Evolutionary conservation across 441 rosid species (phyloP).

Genomic region (Codiaeum variegatum): DNA sequence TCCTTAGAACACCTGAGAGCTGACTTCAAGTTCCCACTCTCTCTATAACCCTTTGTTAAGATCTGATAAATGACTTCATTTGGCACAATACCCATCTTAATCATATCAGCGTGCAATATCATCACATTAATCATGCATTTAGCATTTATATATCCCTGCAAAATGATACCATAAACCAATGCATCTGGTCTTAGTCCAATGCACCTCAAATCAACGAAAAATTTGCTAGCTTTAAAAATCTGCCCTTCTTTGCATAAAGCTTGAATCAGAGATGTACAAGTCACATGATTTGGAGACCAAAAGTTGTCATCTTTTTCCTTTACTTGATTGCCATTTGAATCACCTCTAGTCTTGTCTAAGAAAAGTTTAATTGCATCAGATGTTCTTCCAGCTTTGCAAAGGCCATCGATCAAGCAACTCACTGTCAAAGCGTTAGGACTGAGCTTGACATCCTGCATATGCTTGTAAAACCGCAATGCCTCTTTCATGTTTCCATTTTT

Average conservation of each 20-base stretch:
- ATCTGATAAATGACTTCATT: conserved; percentile 31
- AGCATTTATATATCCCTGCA: conserved; percentile 44
- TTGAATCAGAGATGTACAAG: conserved; percentile 48
- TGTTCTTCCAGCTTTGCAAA: conserved; percentile 65
- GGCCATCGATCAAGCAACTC: conserved; percentile 66
- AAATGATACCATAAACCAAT: conserved; percentile 29
- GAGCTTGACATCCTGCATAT: conserved; percentile 63
- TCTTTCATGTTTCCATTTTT: conserved; percentile 59
- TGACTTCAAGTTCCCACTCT: conserved; percentile 38
- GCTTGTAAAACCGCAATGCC: conserved; percentile 55
- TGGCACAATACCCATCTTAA: conserved; percentile 59
- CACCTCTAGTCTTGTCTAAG: conserved; percentile 29
- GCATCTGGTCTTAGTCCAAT: conserved; percentile 42
- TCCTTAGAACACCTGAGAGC: conserved; percentile 22
- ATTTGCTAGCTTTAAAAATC: conserved; percentile 47
- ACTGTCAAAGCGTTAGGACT: conserved; percentile 66
- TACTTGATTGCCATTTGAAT: not conserved
- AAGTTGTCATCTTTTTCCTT: conserved; percentile 26
- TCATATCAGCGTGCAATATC: conserved; percentile 66
- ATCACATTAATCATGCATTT: conserved; percentile 42
- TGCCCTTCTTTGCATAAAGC: conserved; percentile 53
- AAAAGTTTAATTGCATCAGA: conserved; percentile 43
- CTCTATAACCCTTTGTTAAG: conserved; percentile 39
- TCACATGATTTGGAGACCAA: conserved; percentile 35
- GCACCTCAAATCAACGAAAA: conserved; percentile 53